Evolutionary conservation across 1,284 basidiomycete genomes (phyloP).

Genomic region (Violaceomyces palustris): DNA sequence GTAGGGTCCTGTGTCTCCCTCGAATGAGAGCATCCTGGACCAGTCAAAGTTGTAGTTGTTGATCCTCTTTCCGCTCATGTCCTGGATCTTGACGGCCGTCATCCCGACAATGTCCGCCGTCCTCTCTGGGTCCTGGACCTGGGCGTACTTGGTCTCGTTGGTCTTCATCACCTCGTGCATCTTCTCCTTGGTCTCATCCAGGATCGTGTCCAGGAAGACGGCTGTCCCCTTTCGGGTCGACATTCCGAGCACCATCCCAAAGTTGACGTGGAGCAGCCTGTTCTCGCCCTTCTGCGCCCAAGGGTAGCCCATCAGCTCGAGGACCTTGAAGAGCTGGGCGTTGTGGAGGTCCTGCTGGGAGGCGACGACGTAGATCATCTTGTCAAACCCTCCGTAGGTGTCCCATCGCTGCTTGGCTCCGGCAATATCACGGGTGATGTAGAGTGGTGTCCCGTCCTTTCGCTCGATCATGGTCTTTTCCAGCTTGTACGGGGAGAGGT

Average conservation of each 20-base stretch:
- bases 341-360: conserved; percentile 93
- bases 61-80: conserved; percentile 92
- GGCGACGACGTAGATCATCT: conserved; percentile 94
- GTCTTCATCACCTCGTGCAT: conserved; percentile 97
- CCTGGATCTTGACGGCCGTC: conserved; percentile 96
- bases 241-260: conserved; percentile 90
- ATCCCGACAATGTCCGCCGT: conserved; percentile 84
- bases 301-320: conserved; percentile 81
- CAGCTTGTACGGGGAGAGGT: conserved; percentile 56
- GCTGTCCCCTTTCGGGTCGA: conserved; percentile 94
- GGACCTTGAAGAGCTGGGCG: conserved; percentile 88
- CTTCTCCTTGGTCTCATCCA: conserved; percentile 78
- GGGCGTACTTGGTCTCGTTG: conserved; percentile 87
- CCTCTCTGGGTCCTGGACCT: conserved; percentile 78
- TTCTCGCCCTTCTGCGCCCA: conserved; percentile 64
- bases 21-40: conserved; percentile 90
- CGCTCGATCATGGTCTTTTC: conserved; percentile 88
- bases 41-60: conserved; percentile 96
- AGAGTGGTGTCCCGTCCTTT: conserved; percentile 94
- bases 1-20: conserved; percentile 80
- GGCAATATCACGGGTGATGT: conserved; percentile 96
- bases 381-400: conserved; percentile 66
- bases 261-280: conserved; percentile 81
- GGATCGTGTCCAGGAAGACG: conserved; percentile 90
- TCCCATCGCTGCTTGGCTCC: conserved; percentile 88